A percentile compares a stretch with the other conserved stretches of the same genome.
phyloP scores from a whole-genome alignment of 2,329 filamentous ascomycete genomes.

The Colletotrichum truncatum region DNA sequence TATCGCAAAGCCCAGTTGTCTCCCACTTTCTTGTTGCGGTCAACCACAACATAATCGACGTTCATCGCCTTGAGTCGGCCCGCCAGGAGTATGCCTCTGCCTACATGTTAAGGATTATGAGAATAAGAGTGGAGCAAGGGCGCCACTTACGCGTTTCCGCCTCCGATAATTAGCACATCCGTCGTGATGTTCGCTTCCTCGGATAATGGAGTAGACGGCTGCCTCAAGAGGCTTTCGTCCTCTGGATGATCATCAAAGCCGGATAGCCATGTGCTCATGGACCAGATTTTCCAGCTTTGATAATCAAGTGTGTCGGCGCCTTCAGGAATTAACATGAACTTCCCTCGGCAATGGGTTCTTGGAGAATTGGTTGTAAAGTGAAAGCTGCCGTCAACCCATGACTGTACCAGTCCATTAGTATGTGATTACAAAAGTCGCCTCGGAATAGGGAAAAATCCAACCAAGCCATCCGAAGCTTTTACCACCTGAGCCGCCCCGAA shows the following conservation, averaged over 20 bases:
- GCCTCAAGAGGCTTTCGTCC: slow-evolving; percentile 35
- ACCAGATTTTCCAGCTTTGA: slow-evolving; percentile 47
- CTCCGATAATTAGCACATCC: slow-evolving; percentile 45
- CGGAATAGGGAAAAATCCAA: background rate
- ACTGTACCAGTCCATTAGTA: background rate
- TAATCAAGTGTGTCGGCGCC: background rate
- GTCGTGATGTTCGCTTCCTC: slow-evolving; percentile 34
- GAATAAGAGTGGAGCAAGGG: fast-evolving
- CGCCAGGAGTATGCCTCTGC: slow-evolving; percentile 39
- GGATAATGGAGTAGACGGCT: slow-evolving; percentile 32
- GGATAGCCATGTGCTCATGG: slow-evolving; percentile 40
- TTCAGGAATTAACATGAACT: slow-evolving; percentile 40
- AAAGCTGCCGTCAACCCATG: slow-evolving; percentile 33
- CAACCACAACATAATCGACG: slow-evolving; percentile 45
- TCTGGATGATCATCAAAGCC: slow-evolving; percentile 37
- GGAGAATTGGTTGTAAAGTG: slow-evolving; percentile 42
- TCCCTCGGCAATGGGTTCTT: slow-evolving; percentile 40
- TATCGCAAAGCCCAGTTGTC: slow-evolving; percentile 51
- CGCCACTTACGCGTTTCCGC: slow-evolving; percentile 43
- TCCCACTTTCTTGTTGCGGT: slow-evolving; percentile 43
- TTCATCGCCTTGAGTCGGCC: slow-evolving; percentile 48
- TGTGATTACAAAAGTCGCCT: background rate
- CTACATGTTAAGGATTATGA: background rate
- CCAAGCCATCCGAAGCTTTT: slow-evolving; percentile 14
- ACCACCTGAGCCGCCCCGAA: background rate